Evolutionary conservation across 345 rosid species (phyloP).

Genomic region (Eucalyptus tenuipes): DNA sequence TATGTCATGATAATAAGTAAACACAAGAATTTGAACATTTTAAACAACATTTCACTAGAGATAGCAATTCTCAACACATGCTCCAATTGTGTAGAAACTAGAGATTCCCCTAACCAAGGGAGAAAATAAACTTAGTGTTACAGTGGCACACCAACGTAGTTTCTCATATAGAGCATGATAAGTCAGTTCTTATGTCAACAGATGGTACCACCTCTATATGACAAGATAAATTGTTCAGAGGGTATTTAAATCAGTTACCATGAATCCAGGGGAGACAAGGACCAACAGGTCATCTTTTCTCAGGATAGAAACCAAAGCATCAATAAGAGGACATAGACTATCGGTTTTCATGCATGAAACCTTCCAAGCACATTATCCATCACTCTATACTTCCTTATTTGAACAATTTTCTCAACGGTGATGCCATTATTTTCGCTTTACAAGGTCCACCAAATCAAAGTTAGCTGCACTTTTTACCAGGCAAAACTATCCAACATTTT

Average conservation of each 20-base stretch:
- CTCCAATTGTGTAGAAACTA: neutral
- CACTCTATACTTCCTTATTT: neutral
- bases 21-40: neutral
- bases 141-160: neutral
- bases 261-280: neutral
- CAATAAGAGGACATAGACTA: neutral
- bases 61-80: neutral
- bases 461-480: neutral
- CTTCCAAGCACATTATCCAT: neutral
- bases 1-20: neutral
- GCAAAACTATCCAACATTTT: neutral
- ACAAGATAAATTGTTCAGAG: neutral
- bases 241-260: neutral
- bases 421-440: neutral
- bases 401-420: neutral
- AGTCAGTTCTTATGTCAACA: neutral
- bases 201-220: neutral
- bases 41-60: neutral
- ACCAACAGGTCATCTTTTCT: neutral
- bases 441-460: neutral
- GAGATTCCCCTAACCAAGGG: neutral
- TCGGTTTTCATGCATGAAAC: neutral
- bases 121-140: neutral
- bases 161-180: neutral
- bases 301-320: neutral